A percentile compares a stretch with the other conserved stretches of the same genome.
Conservation (phyloP, 441 rosid genomes). For the Populus hybrid region DNA sequence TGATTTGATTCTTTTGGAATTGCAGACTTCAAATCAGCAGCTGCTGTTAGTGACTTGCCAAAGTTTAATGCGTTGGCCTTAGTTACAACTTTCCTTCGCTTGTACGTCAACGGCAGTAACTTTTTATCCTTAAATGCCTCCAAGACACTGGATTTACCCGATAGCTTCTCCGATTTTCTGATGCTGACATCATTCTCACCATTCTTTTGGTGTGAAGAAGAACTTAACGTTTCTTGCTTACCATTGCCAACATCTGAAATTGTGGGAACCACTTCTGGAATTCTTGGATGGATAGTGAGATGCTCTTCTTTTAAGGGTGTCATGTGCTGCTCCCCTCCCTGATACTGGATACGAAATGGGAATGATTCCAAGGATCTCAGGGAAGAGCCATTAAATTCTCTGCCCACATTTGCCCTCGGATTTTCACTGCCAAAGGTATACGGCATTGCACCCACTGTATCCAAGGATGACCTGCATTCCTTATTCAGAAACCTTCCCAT, state of each 20-base stretch:
- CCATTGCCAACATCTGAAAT: conserved; percentile 16
- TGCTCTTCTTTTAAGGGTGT: conserved; percentile 25
- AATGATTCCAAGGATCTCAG: conserved; percentile 24
- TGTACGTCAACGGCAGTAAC: conserved; percentile 50
- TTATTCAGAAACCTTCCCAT: conserved; percentile 19
- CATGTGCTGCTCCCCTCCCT: conserved; percentile 23
- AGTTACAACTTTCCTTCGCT: conserved; percentile 49
- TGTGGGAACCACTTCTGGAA: conserved; percentile 25
- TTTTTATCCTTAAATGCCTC: conserved; percentile 30
- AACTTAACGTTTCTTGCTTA: conserved; percentile 23
- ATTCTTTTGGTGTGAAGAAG: conserved; percentile 27
- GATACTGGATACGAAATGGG: conserved; percentile 28
- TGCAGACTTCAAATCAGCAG: conserved; percentile 23
- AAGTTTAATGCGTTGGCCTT: conserved; percentile 30
- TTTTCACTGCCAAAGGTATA: conserved; percentile 22
- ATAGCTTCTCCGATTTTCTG: conserved; percentile 23
- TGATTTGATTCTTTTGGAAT: conserved; percentile 25
- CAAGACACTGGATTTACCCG: conserved; percentile 24
- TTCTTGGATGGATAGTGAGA: conserved; percentile 21
- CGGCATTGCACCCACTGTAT: conserved; percentile 27
- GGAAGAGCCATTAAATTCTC: conserved; percentile 25
- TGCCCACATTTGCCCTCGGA: conserved; percentile 29
- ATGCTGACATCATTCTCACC: conserved; percentile 21
- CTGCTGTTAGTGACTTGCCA: conserved; percentile 22
- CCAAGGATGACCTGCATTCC: conserved; percentile 22